A percentile compares a stretch with the other conserved stretches of the same genome.
phyloP scores from a whole-genome alignment of 176 grass and related monocot species.

The Eleusine coracana region DNA sequence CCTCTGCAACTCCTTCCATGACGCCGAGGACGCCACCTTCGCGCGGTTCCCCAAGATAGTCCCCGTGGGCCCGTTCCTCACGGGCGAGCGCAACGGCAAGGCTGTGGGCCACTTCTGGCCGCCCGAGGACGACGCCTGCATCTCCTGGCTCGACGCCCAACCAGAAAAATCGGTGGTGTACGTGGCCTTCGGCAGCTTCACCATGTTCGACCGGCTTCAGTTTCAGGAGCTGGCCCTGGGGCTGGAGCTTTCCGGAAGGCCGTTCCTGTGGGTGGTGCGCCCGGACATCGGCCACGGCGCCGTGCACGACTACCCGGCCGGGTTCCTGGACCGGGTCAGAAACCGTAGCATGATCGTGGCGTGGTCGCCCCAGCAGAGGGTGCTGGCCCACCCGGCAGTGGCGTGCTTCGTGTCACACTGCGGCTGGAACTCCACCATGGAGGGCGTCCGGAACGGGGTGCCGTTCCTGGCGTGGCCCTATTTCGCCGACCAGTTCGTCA shows the following conservation, averaged over 20 bases:
- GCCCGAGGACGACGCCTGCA: conserved; percentile 6
- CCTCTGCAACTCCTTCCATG: conserved; percentile 36
- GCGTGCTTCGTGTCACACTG: conserved; percentile 53
- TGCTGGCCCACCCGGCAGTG: conserved; percentile 30
- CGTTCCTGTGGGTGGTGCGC: conserved; percentile 49
- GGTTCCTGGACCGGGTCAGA: background rate
- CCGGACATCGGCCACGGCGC: conserved; percentile 25
- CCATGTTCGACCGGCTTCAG: conserved; percentile 38
- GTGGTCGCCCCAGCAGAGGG: conserved; percentile 31
- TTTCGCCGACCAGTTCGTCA: conserved; percentile 33
- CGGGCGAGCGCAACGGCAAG: conserved; percentile 1
- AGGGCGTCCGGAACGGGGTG: conserved; percentile 52
- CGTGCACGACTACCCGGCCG: conserved; percentile 16
- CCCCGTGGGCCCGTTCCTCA: conserved; percentile 50
- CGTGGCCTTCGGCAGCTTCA: conserved; percentile 56
- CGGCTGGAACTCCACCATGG: conserved; percentile 57
- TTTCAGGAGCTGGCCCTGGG: conserved; percentile 52
- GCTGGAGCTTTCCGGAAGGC: conserved; percentile 39
- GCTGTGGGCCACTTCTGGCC: conserved; percentile 32
- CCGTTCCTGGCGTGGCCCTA: conserved; percentile 54
- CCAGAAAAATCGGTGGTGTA: conserved; percentile 41
- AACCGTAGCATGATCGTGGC: background rate
- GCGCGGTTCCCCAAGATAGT: conserved; percentile 40
- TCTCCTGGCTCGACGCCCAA: conserved; percentile 54
- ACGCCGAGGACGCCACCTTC: background rate